These are phyloP conservation scores for Teunomyces funiuensis DNA, from an alignment of 805 yeast genomes.

Conservation along the genomic window DNA sequence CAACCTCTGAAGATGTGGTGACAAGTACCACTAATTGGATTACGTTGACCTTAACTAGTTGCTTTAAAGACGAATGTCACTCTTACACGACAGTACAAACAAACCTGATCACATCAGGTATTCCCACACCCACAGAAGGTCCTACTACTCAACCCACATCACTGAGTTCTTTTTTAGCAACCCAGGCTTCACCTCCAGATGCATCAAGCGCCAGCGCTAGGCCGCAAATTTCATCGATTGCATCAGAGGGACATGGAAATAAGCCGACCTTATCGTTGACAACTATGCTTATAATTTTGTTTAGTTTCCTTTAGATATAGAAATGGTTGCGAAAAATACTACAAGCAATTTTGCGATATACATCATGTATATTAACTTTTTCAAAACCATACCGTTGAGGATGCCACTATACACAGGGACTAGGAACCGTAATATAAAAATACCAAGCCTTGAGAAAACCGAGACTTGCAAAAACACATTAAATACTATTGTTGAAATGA, in stretches of 20 bases:
- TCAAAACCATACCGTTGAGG: constrained; percentile 49
- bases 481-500: constrained; percentile 20
- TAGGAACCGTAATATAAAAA: constrained; percentile 8
- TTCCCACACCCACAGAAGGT: background rate
- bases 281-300: background rate
- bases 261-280: constrained; percentile 2
- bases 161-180: constrained; percentile 5
- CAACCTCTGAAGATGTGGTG: background rate
- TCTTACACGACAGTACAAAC: background rate
- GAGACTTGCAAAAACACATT: constrained; percentile 5
- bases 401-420: constrained; percentile 43
- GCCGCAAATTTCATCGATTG: background rate
- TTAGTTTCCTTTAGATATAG: background rate
- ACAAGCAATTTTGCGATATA: background rate
- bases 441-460: constrained; percentile 3
- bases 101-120: too few species aligned
- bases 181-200: constrained; percentile 4
- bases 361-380: constrained; percentile 3
- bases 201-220: constrained; percentile 1
- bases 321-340: background rate
- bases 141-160: background rate
- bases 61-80: background rate
- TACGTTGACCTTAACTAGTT: background rate
- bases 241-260: constrained; percentile 4
- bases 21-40: background rate